phyloP scores from a whole-genome alignment of 192 early-diverging fungal species.

The Coemansia sp. region DNA sequence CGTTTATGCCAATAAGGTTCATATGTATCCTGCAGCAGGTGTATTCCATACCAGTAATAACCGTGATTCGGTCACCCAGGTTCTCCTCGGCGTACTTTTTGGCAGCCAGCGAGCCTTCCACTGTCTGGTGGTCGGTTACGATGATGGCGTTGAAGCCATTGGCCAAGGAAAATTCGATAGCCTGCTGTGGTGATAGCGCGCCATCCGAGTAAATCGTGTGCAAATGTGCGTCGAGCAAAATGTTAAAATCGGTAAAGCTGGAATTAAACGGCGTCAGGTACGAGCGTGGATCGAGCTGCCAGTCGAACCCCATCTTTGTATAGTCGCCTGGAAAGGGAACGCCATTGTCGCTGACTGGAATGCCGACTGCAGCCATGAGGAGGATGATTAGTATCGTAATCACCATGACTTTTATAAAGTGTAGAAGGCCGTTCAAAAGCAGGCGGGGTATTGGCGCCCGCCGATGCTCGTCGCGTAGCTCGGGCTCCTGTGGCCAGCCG shows the following conservation, averaged over 20 bases:
- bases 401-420: conserved; percentile 33
- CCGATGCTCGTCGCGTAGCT: conserved; percentile 3
- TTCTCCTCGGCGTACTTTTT: conserved; percentile 58
- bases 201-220: conserved; percentile 68
- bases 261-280: conserved; percentile 29
- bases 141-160: conserved; percentile 70
- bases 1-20: conserved; percentile 67
- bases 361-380: conserved; percentile 40
- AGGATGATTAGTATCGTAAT: conserved; percentile 40
- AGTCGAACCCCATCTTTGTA: conserved; percentile 28
- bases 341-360: conserved; percentile 46
- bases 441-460: conserved; percentile 4
- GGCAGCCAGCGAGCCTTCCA: conserved; percentile 62
- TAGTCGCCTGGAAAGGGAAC: conserved; percentile 38
- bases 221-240: conserved; percentile 65
- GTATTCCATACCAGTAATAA: conserved; percentile 71
- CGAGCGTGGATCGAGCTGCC: conserved; percentile 25
- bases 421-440: conserved; percentile 11
- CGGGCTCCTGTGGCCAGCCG: conserved; percentile 26
- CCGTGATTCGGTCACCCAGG: conserved; percentile 57
- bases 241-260: conserved; percentile 46
- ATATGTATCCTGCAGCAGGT: conserved; percentile 71
- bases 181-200: conserved; percentile 56
- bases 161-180: conserved; percentile 66
- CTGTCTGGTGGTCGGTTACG: conserved; percentile 71